These are phyloP conservation scores for Pleurotus tuoliensis DNA, from an alignment of 768 basidiomycete genomes.

Conservation along the genomic window DNA sequence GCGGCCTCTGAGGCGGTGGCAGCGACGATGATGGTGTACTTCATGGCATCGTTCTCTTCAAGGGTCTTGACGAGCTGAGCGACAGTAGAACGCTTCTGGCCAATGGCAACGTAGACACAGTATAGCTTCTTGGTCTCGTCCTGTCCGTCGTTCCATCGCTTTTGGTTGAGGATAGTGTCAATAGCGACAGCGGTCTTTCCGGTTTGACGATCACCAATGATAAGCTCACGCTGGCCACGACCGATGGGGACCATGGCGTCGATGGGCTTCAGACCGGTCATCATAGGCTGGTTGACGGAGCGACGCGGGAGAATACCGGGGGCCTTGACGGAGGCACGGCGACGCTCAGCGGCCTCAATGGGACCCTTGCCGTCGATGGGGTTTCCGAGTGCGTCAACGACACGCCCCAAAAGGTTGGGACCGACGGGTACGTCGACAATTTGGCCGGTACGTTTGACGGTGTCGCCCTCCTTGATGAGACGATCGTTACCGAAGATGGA, in stretches of 20 bases:
- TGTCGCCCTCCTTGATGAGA: conserved; percentile 99
- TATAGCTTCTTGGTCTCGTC: conserved; percentile 98
- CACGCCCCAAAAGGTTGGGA: conserved; percentile 94
- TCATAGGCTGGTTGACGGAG: conserved; percentile 99
- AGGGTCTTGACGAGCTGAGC: conserved; percentile 99
- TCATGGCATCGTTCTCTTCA: conserved; percentile 99
- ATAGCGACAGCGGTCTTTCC: conserved; percentile 99
- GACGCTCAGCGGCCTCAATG: conserved; percentile 88
- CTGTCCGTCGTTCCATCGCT: conserved; percentile 97
- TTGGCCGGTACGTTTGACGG: conserved; percentile 99
- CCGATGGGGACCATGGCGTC: conserved; percentile 99
- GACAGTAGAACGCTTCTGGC: conserved; percentile 99
- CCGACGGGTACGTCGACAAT: conserved; percentile 99
- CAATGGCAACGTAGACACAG: conserved; percentile 99
- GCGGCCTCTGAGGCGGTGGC: conserved; percentile 99
- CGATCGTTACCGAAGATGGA: conserved; percentile 98
- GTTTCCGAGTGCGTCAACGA: conserved; percentile 99
- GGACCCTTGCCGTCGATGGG: conserved; percentile 99
- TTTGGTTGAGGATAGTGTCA: conserved; percentile 99
- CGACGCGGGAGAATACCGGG: conserved; percentile 99
- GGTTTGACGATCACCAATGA: conserved; percentile 99
- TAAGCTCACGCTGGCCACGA: conserved; percentile 99
- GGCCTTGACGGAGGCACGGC: conserved; percentile 97
- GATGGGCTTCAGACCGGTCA: conserved; percentile 99
- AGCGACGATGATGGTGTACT: conserved; percentile 99